Evolutionary conservation across 257 asterid genomes (phyloP), one percentile per base, ranked within the genome.

Genomic region (Cruciata laevipes): DNA sequence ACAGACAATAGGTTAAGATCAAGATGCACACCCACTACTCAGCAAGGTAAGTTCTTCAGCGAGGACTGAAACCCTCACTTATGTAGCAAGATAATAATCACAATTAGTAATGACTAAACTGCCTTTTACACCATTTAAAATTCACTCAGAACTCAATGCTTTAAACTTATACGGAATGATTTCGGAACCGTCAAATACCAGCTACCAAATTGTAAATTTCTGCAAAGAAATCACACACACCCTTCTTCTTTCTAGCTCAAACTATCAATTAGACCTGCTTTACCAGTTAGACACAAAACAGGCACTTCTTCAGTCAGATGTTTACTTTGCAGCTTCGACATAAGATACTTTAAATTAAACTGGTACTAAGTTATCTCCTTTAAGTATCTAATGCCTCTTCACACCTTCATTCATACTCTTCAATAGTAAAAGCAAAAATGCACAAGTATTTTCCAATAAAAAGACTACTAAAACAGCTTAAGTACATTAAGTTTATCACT

Each of bases 241-340:
- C 7, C 16, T 62, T 31, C 44, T 62, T 62, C 27, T 35, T 33
- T 14, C 40, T n/a, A 33, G 49, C 31, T 35, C 20, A 12, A 18
- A 33, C 16, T 61, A 62, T 20, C 47, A 17, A 33, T 12, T 8
- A 9, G 35, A 62, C 66, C 27, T 27, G 8, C 8, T 62, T 8
- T 4, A 33, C 30, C 66, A 33, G 49, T 35, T n/a, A 8, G 5
- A 7, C 51, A 62, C 51, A 62, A 33, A 33, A 33, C 30, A 62
- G 66, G 66, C 51, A 35, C 66, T 33, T 35, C 13, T 61, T 62
- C 40, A 62, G 66, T 44, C 20, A 17, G 14, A 61, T 8, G 13
- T 33, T 3, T 17, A 60, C 17, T 21, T 32, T 61, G 66, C 11
- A 7, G 27, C 47, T 33, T 61, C 8, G 66, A 32, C 66, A 61